Evolutionary conservation across 2,329 filamentous ascomycete genomes (phyloP).

Genomic region (Teratosphaeria gauchensis): DNA sequence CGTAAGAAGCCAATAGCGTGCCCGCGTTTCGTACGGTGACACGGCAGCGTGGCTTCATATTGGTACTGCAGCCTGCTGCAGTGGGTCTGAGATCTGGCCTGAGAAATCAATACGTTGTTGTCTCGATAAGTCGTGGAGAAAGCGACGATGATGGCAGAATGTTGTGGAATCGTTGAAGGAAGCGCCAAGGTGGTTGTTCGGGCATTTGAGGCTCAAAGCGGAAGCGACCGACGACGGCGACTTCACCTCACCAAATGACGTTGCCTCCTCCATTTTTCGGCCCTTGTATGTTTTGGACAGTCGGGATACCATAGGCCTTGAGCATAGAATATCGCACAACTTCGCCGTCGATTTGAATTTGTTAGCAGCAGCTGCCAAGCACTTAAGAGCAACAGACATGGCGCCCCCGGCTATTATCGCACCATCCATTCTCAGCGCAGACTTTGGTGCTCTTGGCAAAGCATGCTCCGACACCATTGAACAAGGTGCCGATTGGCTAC

Average conservation of each 20-base stretch:
- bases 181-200: not conserved
- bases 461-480: conserved; percentile 81
- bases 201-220: not conserved
- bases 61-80: not conserved
- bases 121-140: not conserved
- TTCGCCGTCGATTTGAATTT: not conserved
- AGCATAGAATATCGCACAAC: not conserved
- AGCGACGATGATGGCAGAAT: not conserved
- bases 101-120: not conserved
- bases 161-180: not conserved
- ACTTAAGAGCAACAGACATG: conserved; percentile 47
- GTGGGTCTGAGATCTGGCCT: not conserved
- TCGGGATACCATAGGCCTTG: too few species aligned
- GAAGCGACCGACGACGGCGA: not conserved
- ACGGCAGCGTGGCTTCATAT: not conserved
- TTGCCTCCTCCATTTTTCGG: not conserved
- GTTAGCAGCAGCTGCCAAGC: not conserved
- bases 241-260: not conserved
- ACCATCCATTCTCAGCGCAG: conserved; percentile 93
- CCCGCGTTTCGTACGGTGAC: not conserved
- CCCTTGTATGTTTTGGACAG: not conserved
- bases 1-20: conserved; percentile 4
- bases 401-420: conserved; percentile 87
- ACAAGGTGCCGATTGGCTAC: conserved; percentile 82
- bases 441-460: conserved; percentile 80